A percentile compares a stretch with the other conserved stretches of the same genome.
Conservation (phyloP, 352 stramenopile genomes). For the Pythium monospermum region DNA sequence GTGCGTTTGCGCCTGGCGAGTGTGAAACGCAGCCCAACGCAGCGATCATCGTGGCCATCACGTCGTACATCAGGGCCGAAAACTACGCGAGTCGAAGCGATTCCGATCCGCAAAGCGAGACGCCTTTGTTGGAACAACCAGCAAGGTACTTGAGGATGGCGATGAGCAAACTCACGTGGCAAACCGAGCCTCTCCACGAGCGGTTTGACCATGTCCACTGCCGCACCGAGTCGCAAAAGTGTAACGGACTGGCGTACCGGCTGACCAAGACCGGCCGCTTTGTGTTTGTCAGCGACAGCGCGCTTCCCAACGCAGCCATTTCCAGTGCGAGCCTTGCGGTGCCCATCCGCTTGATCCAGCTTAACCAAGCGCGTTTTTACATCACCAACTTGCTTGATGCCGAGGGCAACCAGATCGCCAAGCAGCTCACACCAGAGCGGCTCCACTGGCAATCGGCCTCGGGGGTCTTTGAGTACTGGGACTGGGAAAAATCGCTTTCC, state of each 20-base stretch:
- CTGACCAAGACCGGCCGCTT: not conserved
- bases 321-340: not conserved
- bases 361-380: not conserved
- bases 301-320: not conserved
- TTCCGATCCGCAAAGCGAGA: not conserved
- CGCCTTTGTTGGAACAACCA: not conserved
- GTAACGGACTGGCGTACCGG: not conserved
- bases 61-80: conserved; percentile 22
- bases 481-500: not conserved
- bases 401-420: not conserved
- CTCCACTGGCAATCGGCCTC: not conserved
- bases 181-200: not conserved
- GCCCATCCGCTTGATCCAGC: not conserved
- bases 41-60: conserved; percentile 24
- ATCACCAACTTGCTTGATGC: not conserved
- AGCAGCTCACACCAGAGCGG: not conserved
- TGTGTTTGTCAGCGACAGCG: conserved; percentile 11
- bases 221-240: not conserved
- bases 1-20: not conserved
- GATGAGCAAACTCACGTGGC: conserved; percentile 1
- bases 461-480: not conserved
- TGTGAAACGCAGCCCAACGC: conserved; percentile 21
- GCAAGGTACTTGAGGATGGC: not conserved
- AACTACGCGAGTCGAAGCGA: conserved; percentile 1
- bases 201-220: not conserved